These are phyloP conservation scores for Trichoderma brevicompactum DNA, from an alignment of 2,329 filamentous ascomycete species.

Conservation along the genomic window DNA sequence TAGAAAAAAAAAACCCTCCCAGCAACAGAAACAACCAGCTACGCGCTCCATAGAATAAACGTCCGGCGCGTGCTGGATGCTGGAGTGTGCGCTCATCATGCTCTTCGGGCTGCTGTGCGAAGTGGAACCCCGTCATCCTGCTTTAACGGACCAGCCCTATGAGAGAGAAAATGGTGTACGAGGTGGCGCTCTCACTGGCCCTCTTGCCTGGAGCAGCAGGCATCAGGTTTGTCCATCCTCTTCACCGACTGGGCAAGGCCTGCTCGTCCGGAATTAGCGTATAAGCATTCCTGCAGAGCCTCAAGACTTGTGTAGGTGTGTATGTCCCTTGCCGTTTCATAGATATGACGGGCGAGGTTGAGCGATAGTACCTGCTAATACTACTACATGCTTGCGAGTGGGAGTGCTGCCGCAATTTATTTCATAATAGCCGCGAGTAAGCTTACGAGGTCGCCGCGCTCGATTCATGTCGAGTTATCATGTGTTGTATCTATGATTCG, in stretches of 20 bases:
- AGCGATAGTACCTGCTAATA: too few relatives aligned
- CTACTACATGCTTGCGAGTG: too few relatives aligned
- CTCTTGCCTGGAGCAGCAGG: neutral
- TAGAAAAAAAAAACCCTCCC: too few relatives aligned
- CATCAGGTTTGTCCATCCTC: neutral
- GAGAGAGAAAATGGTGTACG: neutral
- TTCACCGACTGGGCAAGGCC: constrained; percentile 4
- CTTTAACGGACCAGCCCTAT: neutral
- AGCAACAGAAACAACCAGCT: too few relatives aligned
- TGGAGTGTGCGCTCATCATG: too few relatives aligned
- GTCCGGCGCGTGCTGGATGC: too few relatives aligned
- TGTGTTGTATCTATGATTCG: neutral
- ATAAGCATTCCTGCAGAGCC: constrained; percentile 5
- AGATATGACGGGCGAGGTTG: too few relatives aligned
- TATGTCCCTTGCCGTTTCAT: too few relatives aligned
- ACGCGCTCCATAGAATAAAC: too few relatives aligned
- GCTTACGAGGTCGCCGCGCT: neutral
- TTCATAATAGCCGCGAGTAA: neutral
- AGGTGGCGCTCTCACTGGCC: neutral
- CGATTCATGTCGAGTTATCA: neutral
- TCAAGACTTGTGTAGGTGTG: neutral
- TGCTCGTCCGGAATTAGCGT: neutral
- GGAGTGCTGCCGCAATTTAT: too few relatives aligned
- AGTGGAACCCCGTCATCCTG: neutral
- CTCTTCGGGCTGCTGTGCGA: too few relatives aligned